Evolutionary conservation across 2,329 filamentous ascomycete species (phyloP), one percentile per base, ranked within the genome.

Genomic region (Lachnellula willkommii): DNA sequence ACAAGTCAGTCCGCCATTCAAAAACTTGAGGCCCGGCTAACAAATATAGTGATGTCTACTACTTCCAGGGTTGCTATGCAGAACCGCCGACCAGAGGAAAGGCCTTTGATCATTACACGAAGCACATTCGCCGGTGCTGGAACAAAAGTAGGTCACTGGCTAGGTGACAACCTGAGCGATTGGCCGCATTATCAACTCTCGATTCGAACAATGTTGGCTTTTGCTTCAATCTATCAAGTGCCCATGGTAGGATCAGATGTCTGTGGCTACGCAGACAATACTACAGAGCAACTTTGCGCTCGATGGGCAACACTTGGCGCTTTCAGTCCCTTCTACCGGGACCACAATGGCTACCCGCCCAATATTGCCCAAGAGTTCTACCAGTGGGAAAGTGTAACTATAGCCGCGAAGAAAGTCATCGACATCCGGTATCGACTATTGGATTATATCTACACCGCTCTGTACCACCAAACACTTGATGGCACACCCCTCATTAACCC

Each of bases 391-490:
- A 71, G 75, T 1, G 86, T 89, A 5, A 76, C 86, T 0, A 72
- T 78, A 8, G 84, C 86, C 0, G 87, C 87, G 0, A 79, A 79
- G 54, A 85, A 82, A 56, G 86, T 84, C 17, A 90, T 92, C 63
- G 79, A 79, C 32, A 83, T 84, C 48, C 80, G 89, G n/a, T 92
- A 92, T 73, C 78, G 81, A 35, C 75, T 92, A n/a, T 76, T 92
- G 12, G 88, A 91, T 65, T 92, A 92, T 72, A 77, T 89, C 57
- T 92, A 93, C 75, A 91, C 88, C 1, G 82, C 84, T 0, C 76
- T 90, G 63, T 75, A 84, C 67, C 55, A 56, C 72, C 81, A 89
- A 68, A 79, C 77, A 32, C 65, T 75, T 17, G 78, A 79, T 45
- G 89, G 89, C 36, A 79, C 77, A 1, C 87, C 89, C 0, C 75